These are phyloP conservation scores for Ogataea polymorpha DNA, from an alignment of 805 yeast species.

Conservation along the genomic window DNA sequence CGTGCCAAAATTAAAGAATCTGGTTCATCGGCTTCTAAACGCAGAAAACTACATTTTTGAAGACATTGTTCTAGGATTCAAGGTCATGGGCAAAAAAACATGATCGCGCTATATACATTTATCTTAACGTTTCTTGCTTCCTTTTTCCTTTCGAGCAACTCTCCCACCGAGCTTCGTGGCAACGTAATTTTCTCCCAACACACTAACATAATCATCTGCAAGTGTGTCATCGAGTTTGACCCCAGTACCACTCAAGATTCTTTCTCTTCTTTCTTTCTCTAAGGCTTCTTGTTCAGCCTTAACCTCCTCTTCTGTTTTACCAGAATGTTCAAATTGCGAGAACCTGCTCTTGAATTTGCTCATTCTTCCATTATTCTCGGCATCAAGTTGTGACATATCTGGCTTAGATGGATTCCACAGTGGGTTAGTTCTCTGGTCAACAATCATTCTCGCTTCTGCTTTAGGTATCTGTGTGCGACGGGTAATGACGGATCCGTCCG, in stretches of 20 bases:
- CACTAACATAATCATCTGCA: constrained; percentile 47
- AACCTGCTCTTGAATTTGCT: constrained; percentile 70
- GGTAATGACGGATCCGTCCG: constrained; percentile 87
- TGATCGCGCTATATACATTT: constrained; percentile 5
- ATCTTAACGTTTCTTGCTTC: constrained; percentile 21
- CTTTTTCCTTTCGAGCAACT: constrained; percentile 31
- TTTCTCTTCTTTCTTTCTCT: constrained; percentile 29
- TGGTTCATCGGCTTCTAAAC: constrained; percentile 41
- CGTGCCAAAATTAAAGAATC: constrained; percentile 42
- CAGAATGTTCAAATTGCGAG: constrained; percentile 43
- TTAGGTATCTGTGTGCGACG: constrained; percentile 88
- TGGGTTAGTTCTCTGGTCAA: constrained; percentile 83
- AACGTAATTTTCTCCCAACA: constrained; percentile 48
- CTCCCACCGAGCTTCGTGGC: constrained; percentile 37
- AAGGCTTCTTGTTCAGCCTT: constrained; percentile 22
- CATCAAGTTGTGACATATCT: constrained; percentile 69
- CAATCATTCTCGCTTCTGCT: constrained; percentile 77
- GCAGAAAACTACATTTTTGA: constrained; percentile 39
- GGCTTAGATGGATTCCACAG: constrained; percentile 87
- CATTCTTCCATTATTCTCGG: constrained; percentile 81
- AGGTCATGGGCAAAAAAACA: constrained; percentile 6
- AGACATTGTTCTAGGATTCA: constrained; percentile 44
- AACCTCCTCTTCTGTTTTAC: constrained; percentile 32
- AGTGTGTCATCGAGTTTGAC: constrained; percentile 21
- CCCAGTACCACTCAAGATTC: constrained; percentile 30